Evolutionary conservation across 2,329 filamentous ascomycete genomes (phyloP).

Genomic region (Xylariaceae sp.): DNA sequence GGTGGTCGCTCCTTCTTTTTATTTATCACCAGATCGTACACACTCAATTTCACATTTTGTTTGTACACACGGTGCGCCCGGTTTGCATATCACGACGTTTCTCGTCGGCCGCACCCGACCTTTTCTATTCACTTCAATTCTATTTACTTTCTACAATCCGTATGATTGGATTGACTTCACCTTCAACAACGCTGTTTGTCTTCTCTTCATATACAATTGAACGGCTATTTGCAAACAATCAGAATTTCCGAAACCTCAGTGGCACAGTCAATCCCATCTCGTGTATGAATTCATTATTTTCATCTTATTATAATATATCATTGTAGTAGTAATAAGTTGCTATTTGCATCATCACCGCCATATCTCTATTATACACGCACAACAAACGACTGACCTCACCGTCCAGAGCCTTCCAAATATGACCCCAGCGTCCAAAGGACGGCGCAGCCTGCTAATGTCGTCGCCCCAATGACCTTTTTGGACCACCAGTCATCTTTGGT

Average conservation of each 20-base stretch:
- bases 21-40: too few species aligned
- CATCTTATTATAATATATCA: not conserved
- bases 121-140: too few species aligned
- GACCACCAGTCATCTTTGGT: slow-evolving; percentile 63
- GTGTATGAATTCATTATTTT: not conserved
- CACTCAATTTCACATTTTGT: too few species aligned
- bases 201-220: not conserved
- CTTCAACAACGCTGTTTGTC: not conserved
- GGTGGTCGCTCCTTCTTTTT: too few species aligned
- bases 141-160: too few species aligned
- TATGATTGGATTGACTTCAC: too few species aligned
- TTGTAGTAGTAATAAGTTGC: not conserved
- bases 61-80: too few species aligned
- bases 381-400: slow-evolving; percentile 2
- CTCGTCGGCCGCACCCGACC: too few species aligned
- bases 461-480: slow-evolving; percentile 59
- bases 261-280: not conserved
- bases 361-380: not conserved
- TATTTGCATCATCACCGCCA: not conserved
- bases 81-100: too few species aligned
- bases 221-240: not conserved
- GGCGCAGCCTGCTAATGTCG: slow-evolving; percentile 56
- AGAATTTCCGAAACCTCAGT: too few species aligned
- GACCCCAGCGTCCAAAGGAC: slow-evolving; percentile 55
- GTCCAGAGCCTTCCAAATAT: slow-evolving; percentile 39